Conservation (phyloP, 345 rosid species). For the Eutrema japonicum region DNA sequence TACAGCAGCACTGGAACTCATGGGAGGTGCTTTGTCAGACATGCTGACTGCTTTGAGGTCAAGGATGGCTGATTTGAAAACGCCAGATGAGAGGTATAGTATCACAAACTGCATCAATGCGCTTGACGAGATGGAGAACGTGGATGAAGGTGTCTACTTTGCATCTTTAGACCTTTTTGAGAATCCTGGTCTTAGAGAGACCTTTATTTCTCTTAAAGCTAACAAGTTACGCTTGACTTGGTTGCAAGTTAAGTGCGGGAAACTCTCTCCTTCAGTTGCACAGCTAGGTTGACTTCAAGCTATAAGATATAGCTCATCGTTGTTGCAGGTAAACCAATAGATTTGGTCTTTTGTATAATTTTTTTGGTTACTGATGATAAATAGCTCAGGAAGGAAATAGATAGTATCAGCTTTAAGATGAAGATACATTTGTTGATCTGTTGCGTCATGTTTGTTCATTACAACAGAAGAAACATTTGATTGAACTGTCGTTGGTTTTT, state of each 20-base stretch:
- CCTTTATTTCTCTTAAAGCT: constrained; percentile 61
- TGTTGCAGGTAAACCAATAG: constrained; percentile 18
- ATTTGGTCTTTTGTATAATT: not conserved
- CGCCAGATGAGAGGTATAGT: constrained; percentile 50
- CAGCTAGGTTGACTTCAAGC: constrained; percentile 23
- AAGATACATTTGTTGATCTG: not conserved
- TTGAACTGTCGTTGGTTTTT: constrained; percentile 11
- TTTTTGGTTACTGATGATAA: constrained; percentile 28
- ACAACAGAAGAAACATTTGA: constrained; percentile 14
- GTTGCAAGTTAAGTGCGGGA: constrained; percentile 61
- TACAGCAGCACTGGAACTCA: constrained; percentile 47
- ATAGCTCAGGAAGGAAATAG: not conserved
- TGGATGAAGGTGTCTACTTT: constrained; percentile 61
- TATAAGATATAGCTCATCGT: not conserved
- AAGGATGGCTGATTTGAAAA: constrained; percentile 35
- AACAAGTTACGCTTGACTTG: constrained; percentile 53
- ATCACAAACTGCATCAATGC: constrained; percentile 67
- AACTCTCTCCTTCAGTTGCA: constrained; percentile 19
- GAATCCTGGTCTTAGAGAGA: constrained; percentile 59
- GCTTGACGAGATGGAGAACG: constrained; percentile 62
- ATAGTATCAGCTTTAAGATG: constrained; percentile 12
- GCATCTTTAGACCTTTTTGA: constrained; percentile 79
- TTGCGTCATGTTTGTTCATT: not conserved
- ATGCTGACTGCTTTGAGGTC: constrained; percentile 60
- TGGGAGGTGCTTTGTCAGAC: constrained; percentile 68